A percentile compares a stretch with the other conserved stretches of the same genome.
phyloP scores from a whole-genome alignment of 495 filamentous ascomycete genomes.

The Neurospora sp. region DNA sequence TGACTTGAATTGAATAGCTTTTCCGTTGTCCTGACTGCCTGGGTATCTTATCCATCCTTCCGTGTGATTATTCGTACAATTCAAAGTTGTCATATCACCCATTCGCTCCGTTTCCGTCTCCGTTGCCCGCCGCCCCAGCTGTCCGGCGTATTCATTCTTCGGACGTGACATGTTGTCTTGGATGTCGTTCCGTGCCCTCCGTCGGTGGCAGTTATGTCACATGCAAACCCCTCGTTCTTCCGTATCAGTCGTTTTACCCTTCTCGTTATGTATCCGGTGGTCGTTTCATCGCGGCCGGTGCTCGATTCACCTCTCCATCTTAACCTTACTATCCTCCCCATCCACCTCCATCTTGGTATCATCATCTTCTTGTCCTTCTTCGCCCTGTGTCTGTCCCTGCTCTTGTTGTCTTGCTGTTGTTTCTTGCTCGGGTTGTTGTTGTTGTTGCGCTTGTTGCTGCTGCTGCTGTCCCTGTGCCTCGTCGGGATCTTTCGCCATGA shows the following conservation, averaged over 20 bases:
- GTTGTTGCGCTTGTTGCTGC: constrained; percentile 24
- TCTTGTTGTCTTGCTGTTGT: constrained; percentile 21
- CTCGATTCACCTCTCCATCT: background rate
- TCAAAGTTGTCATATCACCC: background rate
- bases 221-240: too few relatives aligned
- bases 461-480: constrained; percentile 33
- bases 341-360: background rate
- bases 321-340: background rate
- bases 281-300: background rate
- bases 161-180: background rate
- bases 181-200: background rate
- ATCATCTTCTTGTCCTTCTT: background rate
- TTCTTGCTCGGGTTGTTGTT: constrained; percentile 14
- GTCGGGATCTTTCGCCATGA: constrained; percentile 70
- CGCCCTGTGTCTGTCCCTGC: constrained; percentile 11
- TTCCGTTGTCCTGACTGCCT: background rate
- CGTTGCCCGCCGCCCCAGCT: background rate
- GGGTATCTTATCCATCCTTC: background rate
- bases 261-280: background rate
- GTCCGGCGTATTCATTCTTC: background rate
- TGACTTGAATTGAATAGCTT: background rate
- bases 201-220: too few relatives aligned
- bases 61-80: background rate
- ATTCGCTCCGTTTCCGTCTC: background rate
- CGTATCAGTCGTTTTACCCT: background rate